These are phyloP conservation scores for Skeletonema costatum DNA, from an alignment of 108 stramenopile species.

Conservation along the genomic window DNA sequence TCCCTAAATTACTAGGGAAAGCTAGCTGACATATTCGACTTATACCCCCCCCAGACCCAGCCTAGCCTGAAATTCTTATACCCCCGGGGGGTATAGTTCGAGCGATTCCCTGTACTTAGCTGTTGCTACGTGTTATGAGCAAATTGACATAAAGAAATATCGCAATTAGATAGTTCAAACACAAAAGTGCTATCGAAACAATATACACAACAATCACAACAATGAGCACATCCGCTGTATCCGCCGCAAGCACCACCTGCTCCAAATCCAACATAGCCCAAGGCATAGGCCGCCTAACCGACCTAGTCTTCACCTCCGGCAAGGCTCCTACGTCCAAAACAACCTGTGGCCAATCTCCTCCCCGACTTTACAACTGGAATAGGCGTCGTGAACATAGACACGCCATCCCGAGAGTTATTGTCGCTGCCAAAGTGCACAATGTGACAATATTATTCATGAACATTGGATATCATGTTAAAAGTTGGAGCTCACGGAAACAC, in stretches of 20 bases:
- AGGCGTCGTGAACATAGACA: conserved; percentile 78
- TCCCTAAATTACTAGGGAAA: too few species aligned
- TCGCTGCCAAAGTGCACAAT: conserved; percentile 71
- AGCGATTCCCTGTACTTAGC: too few species aligned
- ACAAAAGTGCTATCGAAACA: too few species aligned
- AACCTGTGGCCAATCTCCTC: conserved; percentile 20
- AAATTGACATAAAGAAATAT: too few species aligned
- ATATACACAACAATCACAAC: background rate
- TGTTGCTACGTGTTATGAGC: too few species aligned
- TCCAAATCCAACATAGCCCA: conserved; percentile 38
- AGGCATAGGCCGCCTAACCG: conserved; percentile 54
- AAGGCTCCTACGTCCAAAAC: conserved; percentile 46
- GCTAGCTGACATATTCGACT: too few species aligned
- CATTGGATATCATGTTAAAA: conserved; percentile 56
- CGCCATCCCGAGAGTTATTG: conserved; percentile 64
- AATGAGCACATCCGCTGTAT: background rate
- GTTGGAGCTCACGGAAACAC: conserved; percentile 57
- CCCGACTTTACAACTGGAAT: conserved; percentile 77
- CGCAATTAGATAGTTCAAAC: too few species aligned
- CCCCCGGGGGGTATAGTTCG: too few species aligned
- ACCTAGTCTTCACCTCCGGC: conserved; percentile 55
- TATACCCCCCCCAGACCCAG: too few species aligned
- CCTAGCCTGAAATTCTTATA: too few species aligned
- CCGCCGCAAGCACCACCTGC: background rate
- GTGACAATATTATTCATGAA: conserved; percentile 55